phyloP scores from a whole-genome alignment of 257 asterid species.

The Paraleonurus japonicus region DNA sequence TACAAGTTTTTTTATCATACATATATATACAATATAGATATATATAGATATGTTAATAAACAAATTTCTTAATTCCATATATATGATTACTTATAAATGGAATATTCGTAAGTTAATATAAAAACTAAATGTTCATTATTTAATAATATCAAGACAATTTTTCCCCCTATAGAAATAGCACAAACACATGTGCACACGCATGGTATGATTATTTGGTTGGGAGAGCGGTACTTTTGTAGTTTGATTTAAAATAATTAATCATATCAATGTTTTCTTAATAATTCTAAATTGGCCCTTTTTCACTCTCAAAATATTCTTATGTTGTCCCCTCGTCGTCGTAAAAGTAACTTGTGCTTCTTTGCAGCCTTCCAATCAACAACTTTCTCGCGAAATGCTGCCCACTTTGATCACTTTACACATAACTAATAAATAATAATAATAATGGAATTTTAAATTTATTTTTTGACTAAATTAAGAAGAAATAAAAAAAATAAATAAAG shows the following conservation, averaged over 20 bases:
- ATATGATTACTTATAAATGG: background rate
- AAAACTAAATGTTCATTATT: no score
- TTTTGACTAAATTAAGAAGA: background rate
- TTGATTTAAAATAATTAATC: constrained; percentile 16
- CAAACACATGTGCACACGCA: constrained; percentile 33
- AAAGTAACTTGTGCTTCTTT: constrained; percentile 35
- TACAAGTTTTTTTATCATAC: no score
- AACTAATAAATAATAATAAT: no score
- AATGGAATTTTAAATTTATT: background rate
- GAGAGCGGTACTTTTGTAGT: constrained; percentile 21
- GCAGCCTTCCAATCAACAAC: constrained; percentile 38
- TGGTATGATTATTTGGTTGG: constrained; percentile 30
- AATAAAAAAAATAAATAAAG: no score
- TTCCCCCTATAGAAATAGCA: background rate
- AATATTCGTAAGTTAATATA: background rate
- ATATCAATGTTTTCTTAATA: constrained; percentile 40
- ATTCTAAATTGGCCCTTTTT: constrained; percentile 37
- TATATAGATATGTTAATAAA: no score
- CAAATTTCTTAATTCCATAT: no score
- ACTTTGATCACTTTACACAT: constrained; percentile 2
- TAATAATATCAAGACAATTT: background rate
- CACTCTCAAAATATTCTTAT: constrained; percentile 27
- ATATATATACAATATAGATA: no score
- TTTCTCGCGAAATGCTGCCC: constrained; percentile 25
- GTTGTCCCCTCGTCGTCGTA: constrained; percentile 51